Evolutionary conservation across 768 basidiomycete genomes (phyloP).

Genomic region (Psilocybe sp.): DNA sequence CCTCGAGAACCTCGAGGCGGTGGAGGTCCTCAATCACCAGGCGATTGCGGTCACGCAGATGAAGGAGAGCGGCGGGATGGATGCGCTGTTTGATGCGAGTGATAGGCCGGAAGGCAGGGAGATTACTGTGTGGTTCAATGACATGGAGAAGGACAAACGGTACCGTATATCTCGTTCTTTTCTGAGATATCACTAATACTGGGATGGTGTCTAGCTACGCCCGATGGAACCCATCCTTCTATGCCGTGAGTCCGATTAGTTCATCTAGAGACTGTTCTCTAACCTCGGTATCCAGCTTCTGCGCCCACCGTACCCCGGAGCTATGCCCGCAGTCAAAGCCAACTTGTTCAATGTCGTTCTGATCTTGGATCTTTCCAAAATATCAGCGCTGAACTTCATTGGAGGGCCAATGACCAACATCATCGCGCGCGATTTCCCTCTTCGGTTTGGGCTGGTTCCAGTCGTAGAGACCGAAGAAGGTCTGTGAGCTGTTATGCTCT

Average conservation of each 20-base stretch:
- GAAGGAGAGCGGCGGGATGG: conserved; percentile 45
- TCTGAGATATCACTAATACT: background rate
- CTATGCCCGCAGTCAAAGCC: conserved; percentile 65
- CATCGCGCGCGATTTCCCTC: conserved; percentile 69
- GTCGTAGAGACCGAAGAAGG: conserved; percentile 51
- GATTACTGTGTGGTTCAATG: conserved; percentile 85
- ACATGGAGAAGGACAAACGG: conserved; percentile 80
- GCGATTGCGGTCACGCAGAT: conserved; percentile 47
- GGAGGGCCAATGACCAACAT: conserved; percentile 62
- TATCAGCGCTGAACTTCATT: conserved; percentile 59
- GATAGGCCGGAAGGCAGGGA: conserved; percentile 78
- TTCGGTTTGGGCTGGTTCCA: conserved; percentile 87
- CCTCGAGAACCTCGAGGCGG: conserved; percentile 58
- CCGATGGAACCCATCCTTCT: conserved; percentile 48
- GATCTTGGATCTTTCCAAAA: conserved; percentile 74
- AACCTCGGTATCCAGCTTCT: conserved; percentile 48
- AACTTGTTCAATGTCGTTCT: conserved; percentile 88
- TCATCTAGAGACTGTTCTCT: background rate
- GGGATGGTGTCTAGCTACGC: conserved; percentile 39
- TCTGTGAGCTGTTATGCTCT: conserved; percentile 13
- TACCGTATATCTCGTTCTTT: conserved; percentile 30
- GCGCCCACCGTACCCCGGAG: conserved; percentile 76
- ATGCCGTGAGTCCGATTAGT: conserved; percentile 35
- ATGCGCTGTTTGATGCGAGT: conserved; percentile 88
- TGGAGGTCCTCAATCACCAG: conserved; percentile 71